Evolutionary conservation across 2,329 filamentous ascomycete genomes (phyloP), one percentile per base, ranked within the genome.

Genomic region (Furcasterigmium furcatum): DNA sequence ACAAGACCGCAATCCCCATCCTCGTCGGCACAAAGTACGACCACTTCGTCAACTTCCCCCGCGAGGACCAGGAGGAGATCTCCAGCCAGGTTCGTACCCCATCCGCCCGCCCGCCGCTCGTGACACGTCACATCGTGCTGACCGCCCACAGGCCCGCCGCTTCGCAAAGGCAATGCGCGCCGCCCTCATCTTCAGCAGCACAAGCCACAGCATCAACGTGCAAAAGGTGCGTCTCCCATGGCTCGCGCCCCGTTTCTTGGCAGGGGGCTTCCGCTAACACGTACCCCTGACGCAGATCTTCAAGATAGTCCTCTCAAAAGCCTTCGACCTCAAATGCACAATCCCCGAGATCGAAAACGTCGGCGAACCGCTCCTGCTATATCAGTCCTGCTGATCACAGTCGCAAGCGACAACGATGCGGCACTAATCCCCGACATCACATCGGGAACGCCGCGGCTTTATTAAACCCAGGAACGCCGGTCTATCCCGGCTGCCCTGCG

Each of bases 1-100:
- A 99, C 78, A 99, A 99, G 77, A 99, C 94, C 13, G 94, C 94
- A n/a, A 99, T 99, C 55, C 94, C 94, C 0, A 96, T 99, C 61
- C 71, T 99, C 20, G 89, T 99, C 16, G 94, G 94, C 49, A 99
- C 94, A 29, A 99, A 99, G 68, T 99, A 97, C 66, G 94, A 99
- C 61, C 94, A 97, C 63, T 99, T 99, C 72, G 92, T 99, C 68
- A 99, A 97, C 71, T 96, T 99, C 61, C 91, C 94, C 1, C 81
- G 88, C 35, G 92, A 97, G 64, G 94, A 99, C 62, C 94, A 99
- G 65, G 94, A 99, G 66, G 94, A 99, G 70, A 99, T 99, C 52
- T 96, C 91, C 13, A 91, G 94, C 60, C 92, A 96, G 79, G 91
- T 94, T 70, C 12, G 67, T 46, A n/a, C n/a, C n/a, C n/a, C n/a